These are phyloP conservation scores for Suillus luteus DNA, from an alignment of 768 basidiomycete genomes.

Conservation along the genomic window DNA sequence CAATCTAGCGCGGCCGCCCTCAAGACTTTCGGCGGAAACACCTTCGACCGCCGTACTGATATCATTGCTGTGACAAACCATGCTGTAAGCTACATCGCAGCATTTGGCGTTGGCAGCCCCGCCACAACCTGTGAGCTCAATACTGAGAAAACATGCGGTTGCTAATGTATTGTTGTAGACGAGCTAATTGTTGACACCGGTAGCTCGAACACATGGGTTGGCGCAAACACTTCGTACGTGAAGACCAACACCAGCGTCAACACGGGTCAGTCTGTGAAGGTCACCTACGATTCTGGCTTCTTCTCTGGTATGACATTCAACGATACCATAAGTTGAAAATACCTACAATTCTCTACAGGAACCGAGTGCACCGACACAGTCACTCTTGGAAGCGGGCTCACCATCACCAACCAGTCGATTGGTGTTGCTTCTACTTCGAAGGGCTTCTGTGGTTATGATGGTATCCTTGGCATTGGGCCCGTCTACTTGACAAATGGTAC, in stretches of 20 bases:
- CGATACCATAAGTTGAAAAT: neutral
- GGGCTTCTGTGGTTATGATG: neutral
- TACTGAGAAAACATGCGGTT: slow-evolving; percentile 33
- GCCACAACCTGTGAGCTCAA: slow-evolving; percentile 51
- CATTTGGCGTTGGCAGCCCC: slow-evolving; percentile 55
- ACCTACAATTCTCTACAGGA: neutral
- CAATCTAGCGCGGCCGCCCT: slow-evolving; percentile 49
- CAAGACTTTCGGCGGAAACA: slow-evolving; percentile 28
- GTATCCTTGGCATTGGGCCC: neutral
- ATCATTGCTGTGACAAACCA: slow-evolving; percentile 45
- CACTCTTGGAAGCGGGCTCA: neutral
- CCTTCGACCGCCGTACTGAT: slow-evolving; percentile 19
- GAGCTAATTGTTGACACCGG: neutral
- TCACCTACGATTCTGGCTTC: neutral
- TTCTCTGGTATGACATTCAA: neutral
- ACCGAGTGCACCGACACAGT: neutral
- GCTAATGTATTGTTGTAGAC: neutral
- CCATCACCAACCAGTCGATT: neutral
- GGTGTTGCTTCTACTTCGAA: neutral
- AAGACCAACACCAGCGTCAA: neutral
- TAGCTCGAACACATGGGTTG: neutral
- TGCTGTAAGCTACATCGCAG: slow-evolving; percentile 35
- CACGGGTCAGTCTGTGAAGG: neutral
- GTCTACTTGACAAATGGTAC: slow-evolving; percentile 22
- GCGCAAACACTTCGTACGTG: neutral